These are phyloP conservation scores for Rhodomyrtus psidioides DNA, from an alignment of 441 rosid species.

Conservation along the genomic window DNA sequence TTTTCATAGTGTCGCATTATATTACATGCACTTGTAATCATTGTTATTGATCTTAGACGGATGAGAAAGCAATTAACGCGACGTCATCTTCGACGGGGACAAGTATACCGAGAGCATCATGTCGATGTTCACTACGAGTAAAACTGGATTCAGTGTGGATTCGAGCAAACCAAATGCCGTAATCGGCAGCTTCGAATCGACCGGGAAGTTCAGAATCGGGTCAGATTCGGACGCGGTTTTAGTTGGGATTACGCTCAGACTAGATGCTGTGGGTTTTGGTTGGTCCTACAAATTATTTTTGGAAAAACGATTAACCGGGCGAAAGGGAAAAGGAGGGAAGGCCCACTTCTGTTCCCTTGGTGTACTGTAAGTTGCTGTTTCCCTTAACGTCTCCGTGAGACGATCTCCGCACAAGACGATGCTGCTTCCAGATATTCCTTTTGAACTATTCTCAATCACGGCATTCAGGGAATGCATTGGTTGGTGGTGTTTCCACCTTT, in stretches of 20 bases:
- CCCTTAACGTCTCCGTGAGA: not conserved
- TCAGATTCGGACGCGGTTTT: not conserved
- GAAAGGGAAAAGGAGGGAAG: not conserved
- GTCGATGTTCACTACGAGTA: not conserved
- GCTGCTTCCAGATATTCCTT: not conserved
- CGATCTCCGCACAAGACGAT: not conserved
- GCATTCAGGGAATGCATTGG: not conserved
- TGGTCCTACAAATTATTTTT: not conserved
- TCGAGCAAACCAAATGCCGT: not conserved
- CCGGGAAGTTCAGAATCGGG: not conserved
- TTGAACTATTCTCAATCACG: not conserved
- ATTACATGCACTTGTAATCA: not conserved
- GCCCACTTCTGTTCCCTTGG: not conserved
- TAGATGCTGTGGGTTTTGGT: not conserved
- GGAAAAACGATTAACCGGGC: not conserved
- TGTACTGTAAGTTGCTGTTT: not conserved
- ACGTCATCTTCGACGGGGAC: not conserved
- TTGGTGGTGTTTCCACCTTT: not conserved
- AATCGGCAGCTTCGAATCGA: not conserved
- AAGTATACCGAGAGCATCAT: not conserved
- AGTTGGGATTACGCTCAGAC: not conserved
- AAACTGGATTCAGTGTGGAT: rapidly evolving
- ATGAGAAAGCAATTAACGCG: not conserved
- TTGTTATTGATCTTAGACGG: not conserved
- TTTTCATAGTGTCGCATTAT: not conserved